A percentile compares a stretch with the other conserved stretches of the same genome.
These are phyloP conservation scores for Copromyces sp. DNA, from an alignment of 495 filamentous ascomycete species.

Conservation along the genomic window DNA sequence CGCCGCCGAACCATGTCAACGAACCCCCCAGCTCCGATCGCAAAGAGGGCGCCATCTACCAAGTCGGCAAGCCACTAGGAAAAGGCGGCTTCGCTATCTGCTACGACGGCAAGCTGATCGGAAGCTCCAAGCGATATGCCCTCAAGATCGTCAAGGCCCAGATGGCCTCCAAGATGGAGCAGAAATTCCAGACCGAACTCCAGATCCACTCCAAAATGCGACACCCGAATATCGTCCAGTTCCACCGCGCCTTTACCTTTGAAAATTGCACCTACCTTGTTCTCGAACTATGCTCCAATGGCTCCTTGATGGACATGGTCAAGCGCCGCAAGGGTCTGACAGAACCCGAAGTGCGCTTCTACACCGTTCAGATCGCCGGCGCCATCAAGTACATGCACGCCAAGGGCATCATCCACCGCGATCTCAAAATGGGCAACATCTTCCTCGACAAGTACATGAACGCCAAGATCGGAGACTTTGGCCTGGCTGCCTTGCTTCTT, in stretches of 20 bases:
- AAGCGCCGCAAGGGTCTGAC: slow-evolving; percentile 77
- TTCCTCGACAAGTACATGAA: slow-evolving; percentile 97
- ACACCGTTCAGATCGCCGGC: slow-evolving; percentile 86
- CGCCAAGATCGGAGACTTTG: slow-evolving; percentile 95
- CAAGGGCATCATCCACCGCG: slow-evolving; percentile 89
- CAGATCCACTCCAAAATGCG: slow-evolving; percentile 97
- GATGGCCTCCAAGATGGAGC: slow-evolving; percentile 71
- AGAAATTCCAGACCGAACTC: slow-evolving; percentile 97
- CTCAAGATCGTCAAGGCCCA: slow-evolving; percentile 86
- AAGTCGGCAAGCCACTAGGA: slow-evolving; percentile 72
- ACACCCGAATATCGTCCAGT: slow-evolving; percentile 88
- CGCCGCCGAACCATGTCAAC: slow-evolving; percentile 63
- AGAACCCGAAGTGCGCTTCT: slow-evolving; percentile 82
- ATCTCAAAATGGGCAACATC: slow-evolving; percentile 96
- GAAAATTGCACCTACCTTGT: slow-evolving; percentile 83
- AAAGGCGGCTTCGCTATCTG: slow-evolving; percentile 96
- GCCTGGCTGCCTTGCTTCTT: slow-evolving; percentile 83
- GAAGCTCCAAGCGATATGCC: slow-evolving; percentile 58
- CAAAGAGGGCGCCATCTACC: slow-evolving; percentile 64
- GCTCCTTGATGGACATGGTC: slow-evolving; percentile 98
- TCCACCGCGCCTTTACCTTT: slow-evolving; percentile 89
- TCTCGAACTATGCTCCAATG: slow-evolving; percentile 87
- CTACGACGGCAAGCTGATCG: slow-evolving; percentile 59
- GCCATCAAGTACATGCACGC: slow-evolving; percentile 96
- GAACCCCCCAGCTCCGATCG: slow-evolving; percentile 56